phyloP scores from a whole-genome alignment of 176 grass and related monocot genomes.

The Ananas comosus region DNA sequence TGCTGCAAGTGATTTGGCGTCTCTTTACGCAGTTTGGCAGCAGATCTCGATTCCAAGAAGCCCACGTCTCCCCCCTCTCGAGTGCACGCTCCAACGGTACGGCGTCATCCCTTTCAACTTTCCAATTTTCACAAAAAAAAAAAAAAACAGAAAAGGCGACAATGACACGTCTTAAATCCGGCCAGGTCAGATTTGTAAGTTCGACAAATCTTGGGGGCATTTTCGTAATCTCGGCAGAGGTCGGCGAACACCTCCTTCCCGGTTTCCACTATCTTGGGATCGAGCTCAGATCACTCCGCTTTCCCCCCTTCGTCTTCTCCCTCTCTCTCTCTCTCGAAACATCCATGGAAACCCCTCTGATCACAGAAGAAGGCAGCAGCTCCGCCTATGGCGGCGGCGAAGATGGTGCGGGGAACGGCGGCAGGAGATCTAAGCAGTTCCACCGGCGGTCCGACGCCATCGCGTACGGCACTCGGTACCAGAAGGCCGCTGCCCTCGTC shows the following conservation, averaged over 20 bases:
- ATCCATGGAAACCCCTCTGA: conserved; percentile 48
- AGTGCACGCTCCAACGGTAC: too few relatives aligned
- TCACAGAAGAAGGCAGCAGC: conserved; percentile 27
- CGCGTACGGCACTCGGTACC: conserved; percentile 69
- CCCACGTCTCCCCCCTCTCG: too few relatives aligned
- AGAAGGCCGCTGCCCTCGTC: conserved; percentile 96
- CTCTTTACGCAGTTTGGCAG: too few relatives aligned
- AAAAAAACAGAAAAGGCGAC: neutral
- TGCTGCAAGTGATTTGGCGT: too few relatives aligned
- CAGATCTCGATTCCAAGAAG: too few relatives aligned
- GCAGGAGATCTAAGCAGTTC: conserved; percentile 29
- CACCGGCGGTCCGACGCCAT: conserved; percentile 54
- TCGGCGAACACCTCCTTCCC: neutral
- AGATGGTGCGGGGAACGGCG: neutral
- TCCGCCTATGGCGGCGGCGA: conserved; percentile 7
- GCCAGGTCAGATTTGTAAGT: neutral
- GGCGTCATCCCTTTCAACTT: too few relatives aligned
- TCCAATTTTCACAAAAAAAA: too few relatives aligned
- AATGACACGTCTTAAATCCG: neutral
- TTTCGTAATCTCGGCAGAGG: neutral
- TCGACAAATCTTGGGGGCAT: neutral
- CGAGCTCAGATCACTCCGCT: conserved; percentile 1
- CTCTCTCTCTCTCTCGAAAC: conserved; percentile 7
- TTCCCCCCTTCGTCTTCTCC: conserved; percentile 7
- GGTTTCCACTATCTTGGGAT: neutral